Conservation (phyloP, 257 asterid species). For the Knoxia roxburghii region DNA sequence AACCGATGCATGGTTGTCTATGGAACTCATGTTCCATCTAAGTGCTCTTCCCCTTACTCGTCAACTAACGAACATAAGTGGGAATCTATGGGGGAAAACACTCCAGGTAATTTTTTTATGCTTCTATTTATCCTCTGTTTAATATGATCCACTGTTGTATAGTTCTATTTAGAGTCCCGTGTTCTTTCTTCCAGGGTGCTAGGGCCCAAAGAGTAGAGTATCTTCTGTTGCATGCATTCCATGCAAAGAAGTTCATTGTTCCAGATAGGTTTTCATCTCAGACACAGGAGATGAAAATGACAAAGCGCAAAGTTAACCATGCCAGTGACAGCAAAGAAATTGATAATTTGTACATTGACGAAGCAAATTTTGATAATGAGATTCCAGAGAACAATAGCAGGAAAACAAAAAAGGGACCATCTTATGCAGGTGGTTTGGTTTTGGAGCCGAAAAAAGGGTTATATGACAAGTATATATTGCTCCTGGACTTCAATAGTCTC, state of each 20-base stretch:
- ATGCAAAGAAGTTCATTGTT: conserved; percentile 80
- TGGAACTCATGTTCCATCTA: conserved; percentile 97
- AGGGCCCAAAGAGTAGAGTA: conserved; percentile 99
- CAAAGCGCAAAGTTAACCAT: conserved; percentile 55
- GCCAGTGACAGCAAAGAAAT: conserved; percentile 50
- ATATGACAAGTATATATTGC: conserved; percentile 86
- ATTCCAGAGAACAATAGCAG: conserved; percentile 38
- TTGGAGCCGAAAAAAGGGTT: conserved; percentile 96
- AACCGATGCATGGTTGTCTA: conserved; percentile 95
- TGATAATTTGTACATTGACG: conserved; percentile 35
- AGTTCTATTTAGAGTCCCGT: background rate
- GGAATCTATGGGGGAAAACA: conserved; percentile 96
- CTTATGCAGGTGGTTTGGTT: conserved; percentile 93
- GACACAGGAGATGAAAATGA: conserved; percentile 47
- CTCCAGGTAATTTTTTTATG: conserved; percentile 55
- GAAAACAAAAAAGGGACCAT: conserved; percentile 76
- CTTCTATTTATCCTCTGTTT: background rate
- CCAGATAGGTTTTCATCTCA: conserved; percentile 75
- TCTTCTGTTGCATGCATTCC: conserved; percentile 86
- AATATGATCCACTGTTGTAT: background rate
- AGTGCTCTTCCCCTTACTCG: conserved; percentile 96
- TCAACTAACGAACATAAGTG: conserved; percentile 87
- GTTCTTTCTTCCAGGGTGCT: conserved; percentile 67
- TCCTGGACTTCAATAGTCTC: conserved; percentile 97
- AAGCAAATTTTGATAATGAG: conserved; percentile 43